phyloP scores from a whole-genome alignment of 768 basidiomycete genomes.

The Harrya chromipes region DNA sequence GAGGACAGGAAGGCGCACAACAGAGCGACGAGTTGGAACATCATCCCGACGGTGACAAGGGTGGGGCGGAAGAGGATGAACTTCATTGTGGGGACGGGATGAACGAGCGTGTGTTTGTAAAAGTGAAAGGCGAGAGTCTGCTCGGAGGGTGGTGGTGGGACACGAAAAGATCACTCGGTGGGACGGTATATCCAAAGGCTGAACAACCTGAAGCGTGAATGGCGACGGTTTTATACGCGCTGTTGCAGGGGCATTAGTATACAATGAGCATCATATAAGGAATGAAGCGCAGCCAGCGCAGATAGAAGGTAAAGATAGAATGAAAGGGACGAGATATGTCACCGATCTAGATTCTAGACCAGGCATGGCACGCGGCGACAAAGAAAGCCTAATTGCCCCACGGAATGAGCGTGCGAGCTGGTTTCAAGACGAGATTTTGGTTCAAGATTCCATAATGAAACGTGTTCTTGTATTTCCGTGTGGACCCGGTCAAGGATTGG shows the following conservation, averaged over 20 bases:
- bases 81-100: conserved; percentile 10
- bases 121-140: conserved; percentile 11
- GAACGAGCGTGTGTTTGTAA: neutral
- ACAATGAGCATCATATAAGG: conserved; percentile 22
- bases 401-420: neutral
- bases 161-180: neutral
- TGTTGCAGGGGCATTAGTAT: neutral
- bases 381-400: neutral
- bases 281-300: neutral
- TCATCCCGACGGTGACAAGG: conserved; percentile 9
- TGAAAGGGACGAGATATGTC: neutral
- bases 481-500: neutral
- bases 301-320: neutral
- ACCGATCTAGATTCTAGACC: neutral
- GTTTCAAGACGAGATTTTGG: no score
- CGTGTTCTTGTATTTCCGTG: conserved; percentile 13
- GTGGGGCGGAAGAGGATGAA: conserved; percentile 23
- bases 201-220: neutral
- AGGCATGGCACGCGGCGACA: neutral
- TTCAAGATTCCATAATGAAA: neutral
- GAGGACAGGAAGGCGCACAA: conserved; percentile 11
- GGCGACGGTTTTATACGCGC: conserved; percentile 9
- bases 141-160: conserved; percentile 1
- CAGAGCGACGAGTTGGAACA: conserved; percentile 5
- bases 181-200: neutral